These are phyloP conservation scores for Conticribra guillardii DNA, from an alignment of 108 stramenopile species.

Conservation along the genomic window DNA sequence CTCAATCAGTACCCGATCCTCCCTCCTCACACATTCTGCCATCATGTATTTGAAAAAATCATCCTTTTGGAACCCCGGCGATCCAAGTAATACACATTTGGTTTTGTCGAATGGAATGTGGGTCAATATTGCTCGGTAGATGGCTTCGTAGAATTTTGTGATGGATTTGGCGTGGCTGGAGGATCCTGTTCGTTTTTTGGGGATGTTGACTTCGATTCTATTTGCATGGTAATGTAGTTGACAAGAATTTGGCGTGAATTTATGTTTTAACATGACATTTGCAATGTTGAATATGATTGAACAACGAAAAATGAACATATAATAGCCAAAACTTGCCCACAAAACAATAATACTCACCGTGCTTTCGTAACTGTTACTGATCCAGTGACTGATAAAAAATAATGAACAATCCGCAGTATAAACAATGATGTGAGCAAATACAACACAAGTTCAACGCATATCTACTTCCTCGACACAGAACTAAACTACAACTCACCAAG, in stretches of 20 bases:
- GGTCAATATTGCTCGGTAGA: constrained; percentile 88
- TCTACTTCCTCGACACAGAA: no score
- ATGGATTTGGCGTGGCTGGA: constrained; percentile 86
- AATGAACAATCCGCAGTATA: background rate
- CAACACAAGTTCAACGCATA: no score
- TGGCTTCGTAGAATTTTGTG: constrained; percentile 90
- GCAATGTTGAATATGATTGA: no score
- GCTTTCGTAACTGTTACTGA: constrained; percentile 91
- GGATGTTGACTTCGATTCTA: constrained; percentile 92
- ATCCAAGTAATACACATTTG: constrained; percentile 88
- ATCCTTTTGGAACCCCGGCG: constrained; percentile 94
- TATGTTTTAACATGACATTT: no score
- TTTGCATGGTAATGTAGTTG: background rate
- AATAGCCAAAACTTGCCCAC: background rate
- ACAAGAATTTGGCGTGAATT: no score
- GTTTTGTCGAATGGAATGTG: constrained; percentile 90
- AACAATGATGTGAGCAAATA: no score
- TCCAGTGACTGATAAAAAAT: constrained; percentile 64
- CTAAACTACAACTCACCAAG: constrained; percentile 32
- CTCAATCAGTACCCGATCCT: constrained; percentile 85
- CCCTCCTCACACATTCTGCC: constrained; percentile 74
- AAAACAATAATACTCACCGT: background rate
- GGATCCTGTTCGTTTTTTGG: constrained; percentile 90
- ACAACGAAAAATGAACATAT: background rate
- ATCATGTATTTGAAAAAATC: constrained; percentile 91